Percentiles rank a stretch among this genome's conserved stretches.
Conservation (phyloP, 768 basidiomycete species). For the Auricularia heimuer region DNA sequence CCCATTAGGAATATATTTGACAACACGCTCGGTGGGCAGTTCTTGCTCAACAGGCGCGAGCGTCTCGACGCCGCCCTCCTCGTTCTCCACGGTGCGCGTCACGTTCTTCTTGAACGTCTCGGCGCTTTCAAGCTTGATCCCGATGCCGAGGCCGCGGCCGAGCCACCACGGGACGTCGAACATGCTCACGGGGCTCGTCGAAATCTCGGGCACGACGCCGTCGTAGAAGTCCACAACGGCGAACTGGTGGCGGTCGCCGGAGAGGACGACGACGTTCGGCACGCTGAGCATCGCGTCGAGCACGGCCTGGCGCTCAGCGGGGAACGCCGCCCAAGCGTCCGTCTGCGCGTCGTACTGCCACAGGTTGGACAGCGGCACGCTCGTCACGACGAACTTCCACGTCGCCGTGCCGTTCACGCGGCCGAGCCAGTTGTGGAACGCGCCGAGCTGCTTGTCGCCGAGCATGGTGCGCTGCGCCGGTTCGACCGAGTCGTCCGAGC, state of each 20-base stretch:
- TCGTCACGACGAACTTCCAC: slow-evolving; percentile 69
- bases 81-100: slow-evolving; percentile 21
- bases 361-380: slow-evolving; percentile 65
- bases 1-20: slow-evolving; percentile 53
- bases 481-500: slow-evolving; percentile 32
- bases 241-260: slow-evolving; percentile 74
- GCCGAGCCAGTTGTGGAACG: slow-evolving; percentile 53
- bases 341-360: slow-evolving; percentile 52
- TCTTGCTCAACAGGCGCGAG: slow-evolving; percentile 18
- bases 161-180: slow-evolving; percentile 44
- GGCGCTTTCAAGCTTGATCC: slow-evolving; percentile 5
- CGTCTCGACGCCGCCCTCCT: slow-evolving; percentile 13
- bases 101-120: slow-evolving; percentile 24
- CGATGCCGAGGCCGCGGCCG: background rate
- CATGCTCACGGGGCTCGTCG: slow-evolving; percentile 61
- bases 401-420: slow-evolving; percentile 60
- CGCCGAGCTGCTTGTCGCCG: slow-evolving; percentile 51
- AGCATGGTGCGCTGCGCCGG: slow-evolving; percentile 50
- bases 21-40: slow-evolving; percentile 41
- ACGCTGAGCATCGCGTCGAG: slow-evolving; percentile 51
- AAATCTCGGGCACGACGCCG: slow-evolving; percentile 47
- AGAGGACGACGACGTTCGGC: slow-evolving; percentile 60
- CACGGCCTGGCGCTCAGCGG: slow-evolving; percentile 47
- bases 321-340: slow-evolving; percentile 66
- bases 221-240: slow-evolving; percentile 55